Conservation (phyloP, 768 basidiomycete species). For the Termitomyces sp. region DNA sequence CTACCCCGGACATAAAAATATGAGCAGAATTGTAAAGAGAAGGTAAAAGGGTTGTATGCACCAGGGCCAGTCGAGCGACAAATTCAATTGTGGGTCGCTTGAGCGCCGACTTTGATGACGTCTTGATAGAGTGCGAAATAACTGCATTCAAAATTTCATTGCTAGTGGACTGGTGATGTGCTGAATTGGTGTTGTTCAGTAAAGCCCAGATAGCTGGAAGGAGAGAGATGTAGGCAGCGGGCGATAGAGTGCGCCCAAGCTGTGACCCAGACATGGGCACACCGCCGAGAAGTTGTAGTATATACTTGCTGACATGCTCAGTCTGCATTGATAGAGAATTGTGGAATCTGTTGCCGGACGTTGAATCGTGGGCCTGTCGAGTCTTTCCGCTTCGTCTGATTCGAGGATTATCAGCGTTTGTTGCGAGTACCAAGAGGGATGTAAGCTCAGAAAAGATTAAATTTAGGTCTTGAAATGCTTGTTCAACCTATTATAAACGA, state of each 20-base stretch:
- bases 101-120: constrained; percentile 52
- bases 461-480: constrained; percentile 65
- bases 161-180: constrained; percentile 16
- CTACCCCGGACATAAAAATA: constrained; percentile 27
- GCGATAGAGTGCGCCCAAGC: constrained; percentile 46
- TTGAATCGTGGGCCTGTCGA: constrained; percentile 8
- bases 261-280: constrained; percentile 36
- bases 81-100: constrained; percentile 75
- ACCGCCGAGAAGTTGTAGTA: constrained; percentile 52
- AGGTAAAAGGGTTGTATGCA: constrained; percentile 29
- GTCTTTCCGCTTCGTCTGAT: constrained; percentile 15
- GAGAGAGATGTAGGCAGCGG: constrained; percentile 56
- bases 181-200: constrained; percentile 37
- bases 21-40: neutral
- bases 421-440: constrained; percentile 51
- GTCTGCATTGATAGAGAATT: constrained; percentile 32
- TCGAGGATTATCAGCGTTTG: constrained; percentile 16
- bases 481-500: constrained; percentile 45
- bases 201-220: constrained; percentile 79
- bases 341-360: constrained; percentile 1
- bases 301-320: constrained; percentile 53
- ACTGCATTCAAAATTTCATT: constrained; percentile 45
- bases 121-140: constrained; percentile 60
- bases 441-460: constrained; percentile 74
- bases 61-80: constrained; percentile 63